Base-by-base conservation (phyloP, 2,329 filamentous ascomycete species). In the Beauveria medogensis region DNA sequence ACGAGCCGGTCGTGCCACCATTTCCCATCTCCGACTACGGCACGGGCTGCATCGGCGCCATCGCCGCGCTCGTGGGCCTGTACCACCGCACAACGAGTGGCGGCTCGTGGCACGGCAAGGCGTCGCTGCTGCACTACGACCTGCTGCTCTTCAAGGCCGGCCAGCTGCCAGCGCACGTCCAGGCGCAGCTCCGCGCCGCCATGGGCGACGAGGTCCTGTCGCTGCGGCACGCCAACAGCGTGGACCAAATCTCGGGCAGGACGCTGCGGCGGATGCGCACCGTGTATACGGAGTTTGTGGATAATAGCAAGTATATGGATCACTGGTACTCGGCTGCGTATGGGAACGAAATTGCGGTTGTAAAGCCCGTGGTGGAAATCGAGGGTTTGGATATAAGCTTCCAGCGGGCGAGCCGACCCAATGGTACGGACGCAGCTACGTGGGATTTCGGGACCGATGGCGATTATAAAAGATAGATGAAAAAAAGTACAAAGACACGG, bases 21-120 rank as follows among this genome's bases (percentile, higher is more conserved):
- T 85, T 86, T 62, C 83, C 82, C 34, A 84, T 85, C 65, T 83
- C 80, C 24, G 82, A 83, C 72, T 90, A 90, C 66, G 87, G 87
- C 44, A 90, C 87, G 0, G 88, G 87, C 34, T 89, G 85, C 68
- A 86, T 89, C 74, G 88, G 87, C 3, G 84, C 85, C 50, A 85
- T 88, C 65, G 84, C 86, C 3, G 86, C 86, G 0, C 70, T 91
- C 41, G 79, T 79, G 0, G 87, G 86, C 1, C 76, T 90, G 9
- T 85, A 84, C 66, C 80, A 81, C 66, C 79, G 88, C 37, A 82
- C 86, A 0, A 84, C 79, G 9, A 71, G 74, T 14, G 87, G 87
- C 20, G 87, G 87, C 1, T 88, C 84, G 1, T 89, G 86, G 77
- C 77, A 85, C 62, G 86, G 86, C 53, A 83, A 81, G 57, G 83